Conservation (phyloP, 148 eudicot species). For the Spergularia marina region DNA sequence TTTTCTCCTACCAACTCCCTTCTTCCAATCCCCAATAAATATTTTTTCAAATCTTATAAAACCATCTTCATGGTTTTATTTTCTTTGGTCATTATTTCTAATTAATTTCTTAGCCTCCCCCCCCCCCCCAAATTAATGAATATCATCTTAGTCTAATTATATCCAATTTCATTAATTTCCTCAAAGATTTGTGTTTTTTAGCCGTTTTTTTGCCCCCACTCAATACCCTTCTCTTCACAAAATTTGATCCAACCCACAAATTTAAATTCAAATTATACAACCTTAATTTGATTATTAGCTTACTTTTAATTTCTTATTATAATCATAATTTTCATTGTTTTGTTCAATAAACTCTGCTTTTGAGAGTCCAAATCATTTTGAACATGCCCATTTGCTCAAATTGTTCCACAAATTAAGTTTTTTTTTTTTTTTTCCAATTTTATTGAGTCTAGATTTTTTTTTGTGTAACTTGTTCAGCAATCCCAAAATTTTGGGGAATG, state of each 20-base stretch:
- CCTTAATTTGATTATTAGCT: too few relatives aligned
- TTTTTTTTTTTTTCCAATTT: background rate
- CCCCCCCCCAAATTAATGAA: background rate
- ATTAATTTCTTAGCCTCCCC: background rate
- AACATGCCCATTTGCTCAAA: constrained; percentile 12
- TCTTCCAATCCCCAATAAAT: background rate
- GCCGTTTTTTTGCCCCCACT: too few relatives aligned
- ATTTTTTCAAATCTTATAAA: background rate
- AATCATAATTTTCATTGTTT: too few relatives aligned
- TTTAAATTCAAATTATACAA: too few relatives aligned
- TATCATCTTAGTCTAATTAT: constrained; percentile 10
- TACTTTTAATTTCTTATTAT: background rate
- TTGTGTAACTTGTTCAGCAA: constrained; percentile 13
- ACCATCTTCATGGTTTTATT: constrained; percentile 1
- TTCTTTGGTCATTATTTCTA: background rate
- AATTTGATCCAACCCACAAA: too few relatives aligned
- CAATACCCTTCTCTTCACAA: too few relatives aligned
- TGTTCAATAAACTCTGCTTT: constrained; percentile 16
- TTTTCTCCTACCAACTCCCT: background rate
- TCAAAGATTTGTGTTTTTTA: background rate
- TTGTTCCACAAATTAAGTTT: background rate
- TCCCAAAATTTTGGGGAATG: constrained; percentile 31
- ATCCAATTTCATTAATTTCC: background rate
- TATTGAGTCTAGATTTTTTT: background rate
- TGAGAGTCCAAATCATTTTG: constrained; percentile 11